Evolutionary conservation across 1,284 basidiomycete species (phyloP), one percentile per base, ranked within the genome.

Genomic region (Pterulicium gracile): DNA sequence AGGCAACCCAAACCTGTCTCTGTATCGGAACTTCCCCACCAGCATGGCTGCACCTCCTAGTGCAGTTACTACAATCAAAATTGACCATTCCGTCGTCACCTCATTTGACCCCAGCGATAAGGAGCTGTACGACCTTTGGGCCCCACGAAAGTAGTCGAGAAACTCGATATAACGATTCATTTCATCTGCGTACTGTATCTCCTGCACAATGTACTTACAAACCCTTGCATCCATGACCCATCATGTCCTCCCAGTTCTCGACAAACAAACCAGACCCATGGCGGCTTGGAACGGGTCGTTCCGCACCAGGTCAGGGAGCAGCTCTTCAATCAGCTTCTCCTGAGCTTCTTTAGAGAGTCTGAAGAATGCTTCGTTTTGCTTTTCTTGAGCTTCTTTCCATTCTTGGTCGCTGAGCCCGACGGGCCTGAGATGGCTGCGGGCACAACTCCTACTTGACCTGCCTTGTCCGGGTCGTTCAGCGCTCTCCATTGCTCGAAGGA

Each of bases 111-210:
- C 75, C 17, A 61, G 68, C 21, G 85, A 88, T 62, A 79, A 70
- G 60, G 80, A 84, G 52, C 64, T 88, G 21, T 86, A 87, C 54
- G 73, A 78, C 44, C 65, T 87, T 7, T 88, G 85, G 84, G 81
- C 68, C 24, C 79, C 81, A 4, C 75, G 60, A 46, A 54, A 57
- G 40, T 54, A 46, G 13, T 34, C n/a, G n/a, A n/a, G n/a, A n/a
- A n/a, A n/a, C n/a, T n/a, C n/a, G n/a, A n/a, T n/a, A n/a, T n/a
- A n/a, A n/a, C n/a, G n/a, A n/a, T n/a, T n/a, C n/a, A n/a, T n/a
- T n/a, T n/a, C n/a, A n/a, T n/a, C n/a, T n/a, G n/a, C n/a, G n/a
- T n/a, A n/a, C n/a, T n/a, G n/a, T n/a, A n/a, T n/a, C n/a, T n/a
- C n/a, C n/a, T n/a, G n/a, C n/a, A n/a, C n/a, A n/a, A n/a, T n/a